These are phyloP conservation scores for Neofusicoccum ribis DNA, from an alignment of 2,329 filamentous ascomycete species.

Conservation along the genomic window DNA sequence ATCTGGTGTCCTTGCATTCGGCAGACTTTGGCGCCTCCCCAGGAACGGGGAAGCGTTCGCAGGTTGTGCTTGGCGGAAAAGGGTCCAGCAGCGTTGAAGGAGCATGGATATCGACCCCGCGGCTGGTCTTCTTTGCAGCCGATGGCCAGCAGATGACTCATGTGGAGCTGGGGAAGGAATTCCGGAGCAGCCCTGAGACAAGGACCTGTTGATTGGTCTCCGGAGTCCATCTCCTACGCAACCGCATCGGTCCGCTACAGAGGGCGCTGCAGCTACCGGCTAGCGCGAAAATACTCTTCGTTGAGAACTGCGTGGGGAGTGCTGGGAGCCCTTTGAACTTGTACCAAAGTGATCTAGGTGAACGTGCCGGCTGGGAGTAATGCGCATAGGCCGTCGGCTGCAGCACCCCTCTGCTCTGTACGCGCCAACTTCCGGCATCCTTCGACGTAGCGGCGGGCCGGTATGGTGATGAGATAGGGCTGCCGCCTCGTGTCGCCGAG, in stretches of 20 bases:
- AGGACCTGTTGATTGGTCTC: not conserved
- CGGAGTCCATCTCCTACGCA: not conserved
- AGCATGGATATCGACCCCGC: not conserved
- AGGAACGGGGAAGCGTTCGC: not conserved
- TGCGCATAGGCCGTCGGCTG: too few species aligned
- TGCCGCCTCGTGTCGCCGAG: not conserved
- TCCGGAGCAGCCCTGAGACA: not conserved
- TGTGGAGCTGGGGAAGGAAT: not conserved
- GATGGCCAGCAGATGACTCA: slow-evolving; percentile 2
- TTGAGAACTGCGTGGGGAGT: too few species aligned
- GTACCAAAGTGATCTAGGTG: too few species aligned
- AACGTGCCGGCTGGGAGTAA: too few species aligned
- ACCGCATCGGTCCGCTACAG: not conserved
- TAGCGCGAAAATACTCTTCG: too few species aligned
- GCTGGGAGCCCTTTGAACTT: too few species aligned
- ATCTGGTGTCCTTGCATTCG: not conserved
- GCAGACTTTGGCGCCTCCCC: not conserved
- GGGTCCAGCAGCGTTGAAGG: not conserved
- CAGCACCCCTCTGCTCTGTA: too few species aligned
- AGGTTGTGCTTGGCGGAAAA: not conserved
- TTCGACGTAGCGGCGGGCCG: not conserved
- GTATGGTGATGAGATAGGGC: not conserved
- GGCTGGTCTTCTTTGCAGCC: not conserved
- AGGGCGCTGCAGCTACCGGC: too few species aligned
- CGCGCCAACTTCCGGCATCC: not conserved